These are phyloP conservation scores for Blastobotrys buckinghamii DNA, from an alignment of 1,139 yeast genomes.

Conservation along the genomic window DNA sequence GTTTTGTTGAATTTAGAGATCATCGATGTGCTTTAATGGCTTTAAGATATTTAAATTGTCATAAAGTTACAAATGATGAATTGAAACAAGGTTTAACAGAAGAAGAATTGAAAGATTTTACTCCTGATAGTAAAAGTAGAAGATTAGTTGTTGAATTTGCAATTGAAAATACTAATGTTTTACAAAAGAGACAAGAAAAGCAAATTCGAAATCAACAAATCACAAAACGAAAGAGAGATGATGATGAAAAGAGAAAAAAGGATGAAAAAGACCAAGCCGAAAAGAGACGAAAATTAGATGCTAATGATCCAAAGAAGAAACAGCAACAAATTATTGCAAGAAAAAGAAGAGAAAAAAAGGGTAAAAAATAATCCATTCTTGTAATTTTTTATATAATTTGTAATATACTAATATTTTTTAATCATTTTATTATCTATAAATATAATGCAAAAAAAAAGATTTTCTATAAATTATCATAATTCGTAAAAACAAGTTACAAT, in stretches of 20 bases:
- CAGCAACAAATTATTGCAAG: conserved; percentile 24
- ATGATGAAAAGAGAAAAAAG: conserved; percentile 26
- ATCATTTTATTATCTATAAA: too few relatives aligned
- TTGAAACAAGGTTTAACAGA: conserved; percentile 65
- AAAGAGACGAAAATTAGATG: conserved; percentile 32
- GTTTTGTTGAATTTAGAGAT: conserved; percentile 88
- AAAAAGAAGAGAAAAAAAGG: conserved; percentile 26
- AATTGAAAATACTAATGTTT: conserved; percentile 87
- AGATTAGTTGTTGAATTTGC: conserved; percentile 93
- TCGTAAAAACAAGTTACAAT: too few relatives aligned
- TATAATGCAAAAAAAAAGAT: conserved; percentile 1
- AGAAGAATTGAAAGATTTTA: conserved; percentile 52
- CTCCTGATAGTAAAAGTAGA: conserved; percentile 45
- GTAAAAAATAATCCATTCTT: conserved; percentile 8
- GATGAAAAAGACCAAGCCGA: conserved; percentile 29
- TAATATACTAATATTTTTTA: background rate
- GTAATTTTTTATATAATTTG: background rate
- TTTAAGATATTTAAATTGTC: conserved; percentile 94
- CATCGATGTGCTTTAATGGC: conserved; percentile 95
- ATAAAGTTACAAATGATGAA: conserved; percentile 69
- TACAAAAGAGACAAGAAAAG: conserved; percentile 75
- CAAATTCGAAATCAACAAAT: conserved; percentile 22
- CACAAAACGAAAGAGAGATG: conserved; percentile 30
- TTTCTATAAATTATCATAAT: background rate
- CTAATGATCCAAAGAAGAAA: conserved; percentile 27